A percentile compares a stretch with the other conserved stretches of the same genome.
Evolutionary conservation across 192 early-diverging fungal genomes (phyloP).

Genomic region (Umbelopsis isabellina): DNA sequence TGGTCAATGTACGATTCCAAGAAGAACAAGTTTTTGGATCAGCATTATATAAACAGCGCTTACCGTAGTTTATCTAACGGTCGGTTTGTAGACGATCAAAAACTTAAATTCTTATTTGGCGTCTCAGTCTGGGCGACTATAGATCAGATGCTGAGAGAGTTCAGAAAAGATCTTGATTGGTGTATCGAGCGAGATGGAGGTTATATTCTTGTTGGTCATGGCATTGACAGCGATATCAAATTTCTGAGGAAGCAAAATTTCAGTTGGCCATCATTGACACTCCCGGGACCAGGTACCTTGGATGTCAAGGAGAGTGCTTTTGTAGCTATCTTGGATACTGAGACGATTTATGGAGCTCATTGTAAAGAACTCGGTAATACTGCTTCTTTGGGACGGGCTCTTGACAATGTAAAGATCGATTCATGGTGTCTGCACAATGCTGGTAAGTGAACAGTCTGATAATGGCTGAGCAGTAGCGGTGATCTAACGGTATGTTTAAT

Average conservation of each 20-base stretch:
- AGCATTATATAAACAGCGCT: slow-evolving; percentile 44
- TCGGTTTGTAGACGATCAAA: slow-evolving; percentile 43
- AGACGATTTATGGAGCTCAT: slow-evolving; percentile 44
- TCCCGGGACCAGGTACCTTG: not conserved
- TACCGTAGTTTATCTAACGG: slow-evolving; percentile 48
- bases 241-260: slow-evolving; percentile 34
- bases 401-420: slow-evolving; percentile 50
- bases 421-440: slow-evolving; percentile 57
- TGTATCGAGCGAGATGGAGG: slow-evolving; percentile 32
- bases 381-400: slow-evolving; percentile 38
- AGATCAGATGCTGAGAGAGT: slow-evolving; percentile 31
- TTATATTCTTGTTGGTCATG: slow-evolving; percentile 50
- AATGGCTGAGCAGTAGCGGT: too few relatives aligned
- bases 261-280: slow-evolving; percentile 5
- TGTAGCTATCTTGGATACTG: slow-evolving; percentile 39
- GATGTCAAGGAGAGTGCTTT: slow-evolving; percentile 2
- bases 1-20: slow-evolving; percentile 50
- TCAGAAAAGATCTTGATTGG: slow-evolving; percentile 42
- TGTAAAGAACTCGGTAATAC: slow-evolving; percentile 25
- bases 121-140: slow-evolving; percentile 42
- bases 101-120: slow-evolving; percentile 48
- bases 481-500: not conserved
- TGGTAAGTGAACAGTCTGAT: slow-evolving; percentile 29
- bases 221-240: slow-evolving; percentile 42
- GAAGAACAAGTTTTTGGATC: slow-evolving; percentile 38